These are phyloP conservation scores for Phialocephala sp. DNA, from an alignment of 2,329 filamentous ascomycete genomes.

Conservation along the genomic window DNA sequence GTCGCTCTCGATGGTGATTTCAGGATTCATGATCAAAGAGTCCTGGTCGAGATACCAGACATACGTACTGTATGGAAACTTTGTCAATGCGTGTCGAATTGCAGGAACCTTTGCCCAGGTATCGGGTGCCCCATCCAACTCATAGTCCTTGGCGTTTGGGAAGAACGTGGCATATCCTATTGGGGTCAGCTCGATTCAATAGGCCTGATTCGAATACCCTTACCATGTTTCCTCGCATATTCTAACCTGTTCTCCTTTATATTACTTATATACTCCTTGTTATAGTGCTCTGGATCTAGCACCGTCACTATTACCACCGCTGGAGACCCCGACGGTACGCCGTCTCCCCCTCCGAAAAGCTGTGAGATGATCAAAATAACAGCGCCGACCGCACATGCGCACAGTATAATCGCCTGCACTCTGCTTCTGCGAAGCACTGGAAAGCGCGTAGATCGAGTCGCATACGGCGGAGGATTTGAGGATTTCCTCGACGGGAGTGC, in stretches of 20 bases:
- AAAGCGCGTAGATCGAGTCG: conserved; percentile 61
- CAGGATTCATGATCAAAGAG: conserved; percentile 86
- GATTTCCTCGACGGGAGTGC: conserved; percentile 86
- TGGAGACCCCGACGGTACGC: conserved; percentile 58
- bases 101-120: conserved; percentile 84
- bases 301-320: conserved; percentile 84
- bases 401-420: conserved; percentile 62
- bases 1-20: conserved; percentile 70
- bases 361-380: conserved; percentile 66
- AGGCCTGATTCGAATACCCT: conserved; percentile 35
- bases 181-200: conserved; percentile 27
- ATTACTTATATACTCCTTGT: conserved; percentile 70
- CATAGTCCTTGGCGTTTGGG: conserved; percentile 76
- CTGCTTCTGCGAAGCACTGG: conserved; percentile 65
- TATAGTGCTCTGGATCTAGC: conserved; percentile 69
- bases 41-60: conserved; percentile 89
- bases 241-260: conserved; percentile 82
- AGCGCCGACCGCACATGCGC: conserved; percentile 40
- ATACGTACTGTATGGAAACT: conserved; percentile 76
- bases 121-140: conserved; percentile 62
- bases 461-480: conserved; percentile 76
- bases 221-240: conserved; percentile 89
- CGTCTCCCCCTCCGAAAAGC: conserved; percentile 38
- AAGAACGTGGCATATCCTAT: conserved; percentile 88
- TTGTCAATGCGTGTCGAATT: conserved; percentile 84